phyloP scores from a whole-genome alignment of 305 asterid species.

The Solanum chacoense region DNA sequence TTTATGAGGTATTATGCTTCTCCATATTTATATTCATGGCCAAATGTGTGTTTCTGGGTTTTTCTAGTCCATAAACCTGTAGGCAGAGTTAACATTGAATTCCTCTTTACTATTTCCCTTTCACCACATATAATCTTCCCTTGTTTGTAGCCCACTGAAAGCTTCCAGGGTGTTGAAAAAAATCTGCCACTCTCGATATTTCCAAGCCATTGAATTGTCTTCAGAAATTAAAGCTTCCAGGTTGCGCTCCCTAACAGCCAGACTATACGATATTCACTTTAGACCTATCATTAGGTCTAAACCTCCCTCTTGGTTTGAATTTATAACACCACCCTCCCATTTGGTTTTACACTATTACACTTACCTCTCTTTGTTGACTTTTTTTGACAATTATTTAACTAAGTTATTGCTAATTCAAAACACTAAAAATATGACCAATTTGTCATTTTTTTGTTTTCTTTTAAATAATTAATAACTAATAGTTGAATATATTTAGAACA shows the following conservation, averaged over 20 bases:
- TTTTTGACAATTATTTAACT: background rate
- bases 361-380: background rate
- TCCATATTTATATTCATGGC: background rate
- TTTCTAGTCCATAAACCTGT: background rate
- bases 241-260: background rate
- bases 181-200: background rate
- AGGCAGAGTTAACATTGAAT: background rate
- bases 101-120: background rate
- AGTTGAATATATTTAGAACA: background rate
- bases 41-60: background rate
- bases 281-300: background rate
- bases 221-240: background rate
- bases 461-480: too few species aligned
- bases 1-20: background rate
- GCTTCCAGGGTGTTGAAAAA: background rate
- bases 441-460: background rate
- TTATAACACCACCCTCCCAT: background rate
- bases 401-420: background rate
- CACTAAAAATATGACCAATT: background rate
- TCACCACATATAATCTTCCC: background rate
- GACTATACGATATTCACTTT: background rate
- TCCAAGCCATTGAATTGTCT: background rate
- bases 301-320: background rate
- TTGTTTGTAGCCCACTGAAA: background rate
- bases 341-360: background rate